Evolutionary conservation across 768 basidiomycete species (phyloP), one percentile per base, ranked within the genome.

Genomic region (Trametes punicea): DNA sequence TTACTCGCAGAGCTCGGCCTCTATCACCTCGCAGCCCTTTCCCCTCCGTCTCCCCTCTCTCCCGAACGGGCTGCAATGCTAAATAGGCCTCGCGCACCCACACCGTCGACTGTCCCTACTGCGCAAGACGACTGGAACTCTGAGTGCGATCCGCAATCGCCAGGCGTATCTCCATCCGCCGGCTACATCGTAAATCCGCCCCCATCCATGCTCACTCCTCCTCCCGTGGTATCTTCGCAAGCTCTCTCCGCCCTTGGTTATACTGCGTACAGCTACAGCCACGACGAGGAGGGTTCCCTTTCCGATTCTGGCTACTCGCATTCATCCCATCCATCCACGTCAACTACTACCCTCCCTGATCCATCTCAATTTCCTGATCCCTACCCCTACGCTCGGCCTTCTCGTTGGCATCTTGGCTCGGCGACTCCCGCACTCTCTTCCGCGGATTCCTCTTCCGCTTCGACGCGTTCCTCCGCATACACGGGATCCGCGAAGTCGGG

Each of bases 391-490:
- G 80, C 81, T 38, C 47, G 58, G 31, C 71, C 75, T 9, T 80
- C 74, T 6, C 81, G 76, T 47, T 72, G 71, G 62, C 74, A 75
- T 51, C 73, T 77, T n/a, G 71, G 74, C 57, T 72, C 71, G 34
- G 61, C 67, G 4, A 72, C 78, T 10, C 85, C 85, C 3, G 75
- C 84, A 15, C 81, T 88, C 51, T 89, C 87, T 2, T 87, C 87
- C 4, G 80, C 81, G 38, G 81, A 82, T 41, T 87, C 90, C 0
- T 85, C 87, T 23, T 82, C 85, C 29, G 77, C 79, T 1, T 89
- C 88, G 4, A 82, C 86, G 6, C 80, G 88, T 46, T 90, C 89
- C 7, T 88, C 87, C 4, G 87, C 88, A 4, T 90, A 90, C 66
- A 87, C 87, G 21, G 85, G 79, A 70, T 82, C 83, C 18, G 85